A percentile compares a stretch with the other conserved stretches of the same genome.
Evolutionary conservation across 2,329 filamentous ascomycete genomes (phyloP).

Genomic region (Cephalotrichum gorgonifer): DNA sequence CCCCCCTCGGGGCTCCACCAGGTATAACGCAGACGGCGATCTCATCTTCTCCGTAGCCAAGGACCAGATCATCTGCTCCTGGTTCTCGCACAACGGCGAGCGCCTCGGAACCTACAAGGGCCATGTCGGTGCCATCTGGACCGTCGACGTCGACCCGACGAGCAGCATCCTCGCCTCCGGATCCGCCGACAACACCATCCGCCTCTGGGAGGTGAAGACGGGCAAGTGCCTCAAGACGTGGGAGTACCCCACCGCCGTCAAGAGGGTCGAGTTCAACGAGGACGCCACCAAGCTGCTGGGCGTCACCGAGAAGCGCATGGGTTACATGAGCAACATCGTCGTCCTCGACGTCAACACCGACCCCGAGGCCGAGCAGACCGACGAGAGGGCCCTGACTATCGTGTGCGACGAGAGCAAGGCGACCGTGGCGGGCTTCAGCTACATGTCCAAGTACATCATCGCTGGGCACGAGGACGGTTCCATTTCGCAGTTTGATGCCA

Average conservation of each 20-base stretch:
- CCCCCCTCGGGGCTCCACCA: conserved; percentile 23
- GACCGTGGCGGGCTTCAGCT: conserved; percentile 95
- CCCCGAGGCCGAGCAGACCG: conserved; percentile 69
- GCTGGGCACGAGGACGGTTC: conserved; percentile 94
- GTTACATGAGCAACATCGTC: conserved; percentile 86
- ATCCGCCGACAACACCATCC: conserved; percentile 95
- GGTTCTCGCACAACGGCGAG: conserved; percentile 97
- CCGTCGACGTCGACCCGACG: conserved; percentile 90
- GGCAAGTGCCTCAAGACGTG: conserved; percentile 92
- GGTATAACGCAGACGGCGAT: conserved; percentile 91
- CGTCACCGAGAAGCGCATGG: conserved; percentile 98
- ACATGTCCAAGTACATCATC: conserved; percentile 90
- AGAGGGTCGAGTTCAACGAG: conserved; percentile 94
- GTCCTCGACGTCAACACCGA: conserved; percentile 85
- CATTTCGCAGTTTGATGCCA: conserved; percentile 82
- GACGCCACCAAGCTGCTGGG: conserved; percentile 85
- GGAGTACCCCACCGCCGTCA: conserved; percentile 95
- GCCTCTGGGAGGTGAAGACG: conserved; percentile 90
- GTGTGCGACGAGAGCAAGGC: conserved; percentile 94
- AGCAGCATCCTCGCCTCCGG: conserved; percentile 87
- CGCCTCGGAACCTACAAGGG: conserved; percentile 93
- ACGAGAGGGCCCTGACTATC: conserved; percentile 77
- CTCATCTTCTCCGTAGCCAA: conserved; percentile 93
- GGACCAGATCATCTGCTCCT: conserved; percentile 93
- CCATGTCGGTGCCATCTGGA: conserved; percentile 97